phyloP scores from a whole-genome alignment of 305 asterid species.

The Ilex paraguariensis region DNA sequence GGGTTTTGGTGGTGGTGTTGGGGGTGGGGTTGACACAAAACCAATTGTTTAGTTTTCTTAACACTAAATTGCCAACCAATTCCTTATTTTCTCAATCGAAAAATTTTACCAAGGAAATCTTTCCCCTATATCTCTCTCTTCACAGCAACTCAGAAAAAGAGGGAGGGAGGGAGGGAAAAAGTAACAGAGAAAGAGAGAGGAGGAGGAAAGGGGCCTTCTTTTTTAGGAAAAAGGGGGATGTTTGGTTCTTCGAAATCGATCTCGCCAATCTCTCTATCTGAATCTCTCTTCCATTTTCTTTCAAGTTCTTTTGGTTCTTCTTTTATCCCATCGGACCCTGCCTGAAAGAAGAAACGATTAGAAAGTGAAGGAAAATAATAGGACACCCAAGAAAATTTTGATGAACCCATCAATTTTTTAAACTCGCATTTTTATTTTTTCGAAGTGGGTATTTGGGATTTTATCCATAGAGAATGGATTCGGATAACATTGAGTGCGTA shows the following conservation, averaged over 20 bases:
- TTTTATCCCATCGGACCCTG: no score
- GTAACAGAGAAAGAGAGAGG: slow-evolving; percentile 11
- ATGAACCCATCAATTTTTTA: slow-evolving; percentile 5
- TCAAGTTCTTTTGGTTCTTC: slow-evolving; percentile 18
- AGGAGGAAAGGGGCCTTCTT: slow-evolving; percentile 9
- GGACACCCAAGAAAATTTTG: slow-evolving; percentile 13
- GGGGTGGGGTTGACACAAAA: no score
- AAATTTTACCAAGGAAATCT: not conserved
- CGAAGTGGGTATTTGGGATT: slow-evolving; percentile 13
- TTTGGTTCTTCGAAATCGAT: slow-evolving; percentile 21
- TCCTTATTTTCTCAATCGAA: not conserved
- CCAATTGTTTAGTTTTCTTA: no score
- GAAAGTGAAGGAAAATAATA: slow-evolving; percentile 25
- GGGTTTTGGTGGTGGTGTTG: no score
- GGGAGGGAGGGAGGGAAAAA: slow-evolving; percentile 10
- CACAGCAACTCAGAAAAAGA: slow-evolving; percentile 6
- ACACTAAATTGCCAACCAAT: no score
- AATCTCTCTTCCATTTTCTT: slow-evolving; percentile 18
- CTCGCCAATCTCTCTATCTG: not conserved
- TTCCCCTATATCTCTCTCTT: slow-evolving; percentile 35
- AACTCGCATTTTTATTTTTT: slow-evolving; percentile 3
- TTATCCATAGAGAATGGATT: not conserved
- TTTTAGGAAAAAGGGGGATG: slow-evolving; percentile 14
- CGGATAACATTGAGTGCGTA: not conserved
- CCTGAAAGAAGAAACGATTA: slow-evolving; percentile 1